Conservation (phyloP, 257 asterid species). For the Solanum tarijense region DNA sequence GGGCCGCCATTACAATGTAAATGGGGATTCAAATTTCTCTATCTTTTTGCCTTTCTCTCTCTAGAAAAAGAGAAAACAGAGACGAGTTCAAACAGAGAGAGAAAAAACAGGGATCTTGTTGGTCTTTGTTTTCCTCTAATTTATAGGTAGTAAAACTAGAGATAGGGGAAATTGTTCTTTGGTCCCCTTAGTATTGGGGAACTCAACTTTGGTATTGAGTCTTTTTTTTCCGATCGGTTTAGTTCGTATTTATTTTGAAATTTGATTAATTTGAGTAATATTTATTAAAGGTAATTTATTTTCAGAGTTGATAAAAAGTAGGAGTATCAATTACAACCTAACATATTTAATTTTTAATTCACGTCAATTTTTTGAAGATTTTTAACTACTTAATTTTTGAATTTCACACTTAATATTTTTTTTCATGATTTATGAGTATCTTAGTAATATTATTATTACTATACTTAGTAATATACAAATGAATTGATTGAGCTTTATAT, state of each 20-base stretch:
- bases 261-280: too few relatives aligned
- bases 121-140: background rate
- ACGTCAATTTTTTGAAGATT: too few relatives aligned
- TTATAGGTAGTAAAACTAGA: background rate
- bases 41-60: constrained; percentile 11
- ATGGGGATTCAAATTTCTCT: background rate
- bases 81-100: constrained; percentile 20
- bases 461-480: background rate
- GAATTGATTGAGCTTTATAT: background rate
- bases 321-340: too few relatives aligned
- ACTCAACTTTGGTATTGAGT: background rate
- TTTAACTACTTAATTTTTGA: too few relatives aligned
- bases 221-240: too few relatives aligned
- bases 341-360: too few relatives aligned
- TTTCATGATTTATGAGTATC: too few relatives aligned
- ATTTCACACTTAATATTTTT: too few relatives aligned
- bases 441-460: too few relatives aligned
- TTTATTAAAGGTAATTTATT: too few relatives aligned
- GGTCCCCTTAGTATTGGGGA: background rate
- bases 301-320: too few relatives aligned
- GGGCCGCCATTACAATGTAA: constrained; percentile 44
- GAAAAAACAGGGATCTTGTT: constrained; percentile 5
- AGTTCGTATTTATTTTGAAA: too few relatives aligned
- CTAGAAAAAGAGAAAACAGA: background rate
- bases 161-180: background rate